These are phyloP conservation scores for Salvia rosmarinus DNA, from an alignment of 257 asterid genomes.

Conservation along the genomic window DNA sequence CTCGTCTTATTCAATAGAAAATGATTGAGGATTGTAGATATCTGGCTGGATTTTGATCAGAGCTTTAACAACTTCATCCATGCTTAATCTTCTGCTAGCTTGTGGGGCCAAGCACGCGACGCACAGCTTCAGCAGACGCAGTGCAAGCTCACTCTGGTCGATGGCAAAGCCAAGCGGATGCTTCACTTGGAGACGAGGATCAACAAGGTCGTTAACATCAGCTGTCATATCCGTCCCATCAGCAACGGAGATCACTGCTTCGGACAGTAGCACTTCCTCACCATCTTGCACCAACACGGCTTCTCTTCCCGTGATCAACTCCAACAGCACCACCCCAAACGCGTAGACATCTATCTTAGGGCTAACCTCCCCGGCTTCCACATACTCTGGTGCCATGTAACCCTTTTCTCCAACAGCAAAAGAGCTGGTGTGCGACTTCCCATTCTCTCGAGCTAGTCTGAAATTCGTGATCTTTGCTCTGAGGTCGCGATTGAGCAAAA, in stretches of 20 bases:
- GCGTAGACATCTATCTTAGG: conserved; percentile 68
- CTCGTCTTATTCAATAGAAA: conserved; percentile 29
- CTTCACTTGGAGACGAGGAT: conserved; percentile 56
- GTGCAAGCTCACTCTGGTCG: conserved; percentile 52
- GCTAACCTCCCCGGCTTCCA: conserved; percentile 41
- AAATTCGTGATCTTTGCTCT: conserved; percentile 74
- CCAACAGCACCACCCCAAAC: conserved; percentile 64
- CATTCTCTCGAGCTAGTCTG: conserved; percentile 44
- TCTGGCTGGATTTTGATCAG: conserved; percentile 59
- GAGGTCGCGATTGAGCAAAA: conserved; percentile 51
- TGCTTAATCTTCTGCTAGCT: conserved; percentile 53
- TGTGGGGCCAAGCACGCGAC: conserved; percentile 53
- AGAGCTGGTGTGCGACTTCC: conserved; percentile 31
- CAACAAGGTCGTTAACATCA: conserved; percentile 44
- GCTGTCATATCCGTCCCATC: conserved; percentile 27
- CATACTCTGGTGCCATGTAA: conserved; percentile 66
- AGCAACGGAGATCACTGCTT: conserved; percentile 33
- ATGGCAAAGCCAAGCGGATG: conserved; percentile 67
- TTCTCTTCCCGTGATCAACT: conserved; percentile 63
- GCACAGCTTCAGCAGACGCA: conserved; percentile 51
- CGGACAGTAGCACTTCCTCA: conserved; percentile 47
- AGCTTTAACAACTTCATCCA: conserved; percentile 53
- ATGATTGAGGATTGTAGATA: conserved; percentile 42
- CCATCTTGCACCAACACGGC: conserved; percentile 45
- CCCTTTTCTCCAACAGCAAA: conserved; percentile 53